These are phyloP conservation scores for Pelargonium fulgidum DNA, from an alignment of 441 rosid species.

Conservation along the genomic window DNA sequence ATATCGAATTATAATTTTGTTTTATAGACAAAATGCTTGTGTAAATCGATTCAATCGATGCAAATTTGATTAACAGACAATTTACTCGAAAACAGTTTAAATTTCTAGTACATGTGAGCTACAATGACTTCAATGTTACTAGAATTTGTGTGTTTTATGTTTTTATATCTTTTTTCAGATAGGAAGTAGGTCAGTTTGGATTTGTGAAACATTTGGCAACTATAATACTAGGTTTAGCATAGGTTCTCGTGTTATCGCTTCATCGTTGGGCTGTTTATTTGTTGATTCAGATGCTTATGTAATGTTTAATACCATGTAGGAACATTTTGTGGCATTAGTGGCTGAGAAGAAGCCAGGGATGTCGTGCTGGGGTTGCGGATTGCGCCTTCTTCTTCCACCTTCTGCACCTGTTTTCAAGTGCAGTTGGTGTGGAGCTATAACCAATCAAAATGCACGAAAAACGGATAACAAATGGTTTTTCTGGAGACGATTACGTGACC, in stretches of 20 bases:
- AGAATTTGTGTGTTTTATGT: not conserved
- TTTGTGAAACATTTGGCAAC: not conserved
- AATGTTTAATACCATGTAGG: slow-evolving; percentile 27
- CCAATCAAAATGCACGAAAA: slow-evolving; percentile 42
- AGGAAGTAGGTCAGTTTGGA: not conserved
- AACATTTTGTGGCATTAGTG: slow-evolving; percentile 38
- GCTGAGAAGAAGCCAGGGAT: slow-evolving; percentile 50
- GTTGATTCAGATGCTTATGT: not conserved
- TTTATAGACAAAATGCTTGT: too few relatives aligned
- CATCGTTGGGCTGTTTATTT: not conserved
- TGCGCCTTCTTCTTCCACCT: slow-evolving; percentile 68
- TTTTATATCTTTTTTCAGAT: not conserved
- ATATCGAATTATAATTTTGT: too few relatives aligned
- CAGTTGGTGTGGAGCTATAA: slow-evolving; percentile 95
- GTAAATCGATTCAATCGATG: not conserved
- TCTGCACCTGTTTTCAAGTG: slow-evolving; percentile 66
- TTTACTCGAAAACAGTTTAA: not conserved
- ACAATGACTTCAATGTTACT: not conserved
- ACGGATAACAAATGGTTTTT: slow-evolving; percentile 40
- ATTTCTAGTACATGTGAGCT: not conserved
- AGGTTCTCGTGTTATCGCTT: not conserved
- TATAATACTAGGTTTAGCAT: not conserved
- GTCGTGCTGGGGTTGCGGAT: slow-evolving; percentile 88
- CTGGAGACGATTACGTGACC: slow-evolving; percentile 79
- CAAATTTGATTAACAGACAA: not conserved